Evolutionary conservation across 805 yeast species (phyloP).

Genomic region (Monosporozyma servazzii): DNA sequence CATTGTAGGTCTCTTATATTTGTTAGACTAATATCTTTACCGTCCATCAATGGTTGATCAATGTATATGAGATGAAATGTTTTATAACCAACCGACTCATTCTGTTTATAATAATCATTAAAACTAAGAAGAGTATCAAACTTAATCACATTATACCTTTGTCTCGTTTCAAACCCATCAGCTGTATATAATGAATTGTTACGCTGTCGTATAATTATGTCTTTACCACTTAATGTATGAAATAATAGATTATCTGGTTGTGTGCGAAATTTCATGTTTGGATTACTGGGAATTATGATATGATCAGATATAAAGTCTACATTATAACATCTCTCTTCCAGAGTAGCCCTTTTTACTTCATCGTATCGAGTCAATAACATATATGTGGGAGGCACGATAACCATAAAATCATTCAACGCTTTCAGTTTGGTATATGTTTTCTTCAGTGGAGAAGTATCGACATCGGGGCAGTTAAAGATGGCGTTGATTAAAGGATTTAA

Average conservation of each 20-base stretch:
- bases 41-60: constrained; percentile 41
- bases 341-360: constrained; percentile 29
- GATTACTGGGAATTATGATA: constrained; percentile 33
- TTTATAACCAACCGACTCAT: constrained; percentile 32
- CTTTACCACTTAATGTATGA: constrained; percentile 47
- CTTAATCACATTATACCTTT: constrained; percentile 36
- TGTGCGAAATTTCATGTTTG: not conserved
- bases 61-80: constrained; percentile 49
- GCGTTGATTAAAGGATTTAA: constrained; percentile 57
- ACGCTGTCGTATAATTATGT: constrained; percentile 38
- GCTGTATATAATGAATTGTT: constrained; percentile 48
- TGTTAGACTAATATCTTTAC: constrained; percentile 31
- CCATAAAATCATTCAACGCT: constrained; percentile 42
- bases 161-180: constrained; percentile 45
- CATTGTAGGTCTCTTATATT: constrained; percentile 5
- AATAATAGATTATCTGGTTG: constrained; percentile 16
- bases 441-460: constrained; percentile 37
- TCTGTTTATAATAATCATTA: constrained; percentile 44
- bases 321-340: constrained; percentile 41
- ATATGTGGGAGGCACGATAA: constrained; percentile 56
- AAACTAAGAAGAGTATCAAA: constrained; percentile 45
- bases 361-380: constrained; percentile 37
- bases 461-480: constrained; percentile 56
- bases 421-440: constrained; percentile 38
- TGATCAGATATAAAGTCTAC: constrained; percentile 16